These are phyloP conservation scores for Sarocladiaceae sp. DNA, from an alignment of 2,329 filamentous ascomycete species.

Conservation along the genomic window DNA sequence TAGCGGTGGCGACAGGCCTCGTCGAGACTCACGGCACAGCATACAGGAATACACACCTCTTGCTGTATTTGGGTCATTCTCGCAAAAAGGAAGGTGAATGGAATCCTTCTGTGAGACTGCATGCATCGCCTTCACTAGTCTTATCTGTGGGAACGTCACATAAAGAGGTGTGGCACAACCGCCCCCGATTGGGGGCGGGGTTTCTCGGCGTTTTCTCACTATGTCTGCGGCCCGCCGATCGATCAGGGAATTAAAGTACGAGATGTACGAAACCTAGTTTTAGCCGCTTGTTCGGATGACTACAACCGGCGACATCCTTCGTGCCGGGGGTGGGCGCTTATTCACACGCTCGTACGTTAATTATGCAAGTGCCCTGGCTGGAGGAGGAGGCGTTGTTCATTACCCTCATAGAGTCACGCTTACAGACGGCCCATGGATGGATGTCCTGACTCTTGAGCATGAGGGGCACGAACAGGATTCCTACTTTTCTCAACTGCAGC, in stretches of 20 bases:
- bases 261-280: too few relatives aligned
- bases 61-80: background rate
- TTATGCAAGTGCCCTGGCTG: too few relatives aligned
- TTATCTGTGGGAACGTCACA: background rate
- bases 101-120: background rate
- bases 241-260: too few relatives aligned
- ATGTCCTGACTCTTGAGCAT: background rate
- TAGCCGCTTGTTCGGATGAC: too few relatives aligned
- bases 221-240: background rate
- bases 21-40: background rate
- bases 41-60: background rate
- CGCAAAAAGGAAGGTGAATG: background rate
- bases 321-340: too few relatives aligned
- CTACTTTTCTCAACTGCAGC: background rate
- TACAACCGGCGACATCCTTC: too few relatives aligned
- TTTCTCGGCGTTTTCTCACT: background rate
- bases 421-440: background rate
- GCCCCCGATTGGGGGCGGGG: background rate
- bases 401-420: background rate
- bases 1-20: background rate
- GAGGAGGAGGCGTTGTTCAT: background rate
- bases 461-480: background rate
- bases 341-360: too few relatives aligned
- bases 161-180: background rate
- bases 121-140: background rate